Evolutionary conservation across 108 stramenopile species (phyloP).

Genomic region (Licmophora abbreviata): DNA sequence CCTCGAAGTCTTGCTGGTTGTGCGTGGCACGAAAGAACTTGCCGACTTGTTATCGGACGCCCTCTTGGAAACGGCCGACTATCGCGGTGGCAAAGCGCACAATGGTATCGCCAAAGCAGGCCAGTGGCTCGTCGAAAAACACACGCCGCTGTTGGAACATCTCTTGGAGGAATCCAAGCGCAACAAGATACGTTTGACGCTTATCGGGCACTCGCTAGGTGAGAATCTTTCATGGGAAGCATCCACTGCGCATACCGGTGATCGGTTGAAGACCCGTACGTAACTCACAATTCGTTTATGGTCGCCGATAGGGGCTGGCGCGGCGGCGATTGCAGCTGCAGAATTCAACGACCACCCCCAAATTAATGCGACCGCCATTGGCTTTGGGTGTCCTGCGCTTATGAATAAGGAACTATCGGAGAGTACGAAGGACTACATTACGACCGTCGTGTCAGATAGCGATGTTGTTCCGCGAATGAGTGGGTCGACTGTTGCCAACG

Average conservation of each 20-base stretch:
- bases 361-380: conserved; percentile 48
- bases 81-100: conserved; percentile 66
- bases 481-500: conserved; percentile 50
- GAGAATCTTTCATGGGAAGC: too few relatives aligned
- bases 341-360: conserved; percentile 38
- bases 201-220: conserved; percentile 70
- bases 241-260: too few relatives aligned
- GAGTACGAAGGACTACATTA: conserved; percentile 42
- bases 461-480: conserved; percentile 69
- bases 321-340: conserved; percentile 68
- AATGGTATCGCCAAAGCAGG: conserved; percentile 55
- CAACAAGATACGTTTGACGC: conserved; percentile 46
- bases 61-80: conserved; percentile 50
- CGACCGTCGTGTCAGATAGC: conserved; percentile 62
- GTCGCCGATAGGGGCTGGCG: too few relatives aligned
- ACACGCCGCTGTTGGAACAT: conserved; percentile 36
- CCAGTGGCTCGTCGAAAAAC: conserved; percentile 48
- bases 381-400: conserved; percentile 75
- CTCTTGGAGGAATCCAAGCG: conserved; percentile 37
- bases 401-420: conserved; percentile 49
- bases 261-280: too few relatives aligned
- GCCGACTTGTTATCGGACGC: conserved; percentile 74
- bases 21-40: conserved; percentile 75
- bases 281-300: too few relatives aligned
- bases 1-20: conserved; percentile 64